Evolutionary conservation across 148 eudicot species (phyloP).

Genomic region (Drosera capensis): DNA sequence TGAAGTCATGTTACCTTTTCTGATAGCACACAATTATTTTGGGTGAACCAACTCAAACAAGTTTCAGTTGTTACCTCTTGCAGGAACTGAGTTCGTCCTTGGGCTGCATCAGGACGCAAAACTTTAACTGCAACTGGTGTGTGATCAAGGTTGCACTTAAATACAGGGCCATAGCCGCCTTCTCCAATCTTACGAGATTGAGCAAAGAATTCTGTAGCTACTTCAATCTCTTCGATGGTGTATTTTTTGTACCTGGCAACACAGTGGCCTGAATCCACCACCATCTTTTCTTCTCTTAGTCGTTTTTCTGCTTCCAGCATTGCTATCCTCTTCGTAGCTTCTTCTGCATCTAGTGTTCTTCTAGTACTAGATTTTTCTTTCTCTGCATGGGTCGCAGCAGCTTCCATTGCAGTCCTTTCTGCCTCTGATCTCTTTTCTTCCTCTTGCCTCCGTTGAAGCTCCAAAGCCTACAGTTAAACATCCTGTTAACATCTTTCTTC

Average conservation of each 20-base stretch:
- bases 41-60: no score
- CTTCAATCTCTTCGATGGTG: constrained; percentile 41
- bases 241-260: constrained; percentile 33
- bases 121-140: constrained; percentile 48
- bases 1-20: no score
- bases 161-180: constrained; percentile 57
- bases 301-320: constrained; percentile 16
- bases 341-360: constrained; percentile 11
- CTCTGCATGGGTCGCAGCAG: constrained; percentile 18
- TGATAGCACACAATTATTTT: no score
- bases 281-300: constrained; percentile 4
- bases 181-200: constrained; percentile 36
- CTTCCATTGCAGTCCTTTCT: constrained; percentile 23
- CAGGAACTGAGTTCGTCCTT: constrained; percentile 40
- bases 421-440: constrained; percentile 26
- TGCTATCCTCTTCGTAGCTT: constrained; percentile 17
- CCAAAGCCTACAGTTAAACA: constrained; percentile 30
- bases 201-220: constrained; percentile 27
- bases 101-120: constrained; percentile 46
- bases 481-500: background rate
- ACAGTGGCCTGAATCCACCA: constrained; percentile 8
- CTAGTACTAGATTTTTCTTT: constrained; percentile 17
- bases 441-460: constrained; percentile 37
- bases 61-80: constrained; percentile 25
- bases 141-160: constrained; percentile 42